Percentiles rank a stretch among this genome's conserved stretches.
Conservation (phyloP, 768 basidiomycete species). For the Lactifluus piperatus region DNA sequence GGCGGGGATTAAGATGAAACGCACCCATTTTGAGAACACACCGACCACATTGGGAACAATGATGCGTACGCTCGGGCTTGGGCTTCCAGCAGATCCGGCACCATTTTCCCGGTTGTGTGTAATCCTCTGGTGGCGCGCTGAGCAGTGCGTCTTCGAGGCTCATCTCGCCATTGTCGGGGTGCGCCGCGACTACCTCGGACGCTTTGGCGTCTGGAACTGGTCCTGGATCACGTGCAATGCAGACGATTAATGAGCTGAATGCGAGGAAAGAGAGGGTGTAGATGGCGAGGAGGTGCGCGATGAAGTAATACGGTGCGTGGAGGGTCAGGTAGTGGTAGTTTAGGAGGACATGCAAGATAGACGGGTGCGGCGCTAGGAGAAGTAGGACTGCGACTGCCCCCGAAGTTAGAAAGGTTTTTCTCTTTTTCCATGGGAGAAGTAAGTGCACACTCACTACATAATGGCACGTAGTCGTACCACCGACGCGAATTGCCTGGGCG, state of each 20-base stretch:
- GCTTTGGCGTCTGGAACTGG: constrained; percentile 31
- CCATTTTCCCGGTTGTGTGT: constrained; percentile 52
- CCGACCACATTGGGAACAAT: constrained; percentile 64
- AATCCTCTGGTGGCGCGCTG: constrained; percentile 35
- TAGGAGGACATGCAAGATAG: constrained; percentile 56
- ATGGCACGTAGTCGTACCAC: constrained; percentile 19
- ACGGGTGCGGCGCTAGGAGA: constrained; percentile 67
- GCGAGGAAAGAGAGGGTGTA: constrained; percentile 63
- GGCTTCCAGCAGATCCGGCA: constrained; percentile 74
- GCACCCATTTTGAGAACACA: constrained; percentile 82
- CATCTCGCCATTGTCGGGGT: constrained; percentile 29
- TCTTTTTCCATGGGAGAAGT: not conserved
- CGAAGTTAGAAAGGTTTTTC: not conserved
- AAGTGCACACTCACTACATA: constrained; percentile 9
- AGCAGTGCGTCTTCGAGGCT: constrained; percentile 56
- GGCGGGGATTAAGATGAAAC: constrained; percentile 20
- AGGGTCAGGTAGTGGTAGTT: constrained; percentile 55
- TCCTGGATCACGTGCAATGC: constrained; percentile 68
- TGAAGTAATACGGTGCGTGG: constrained; percentile 38
- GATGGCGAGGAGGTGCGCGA: constrained; percentile 46
- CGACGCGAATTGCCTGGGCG: constrained; percentile 2
- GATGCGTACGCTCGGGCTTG: constrained; percentile 74
- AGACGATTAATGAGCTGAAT: constrained; percentile 65
- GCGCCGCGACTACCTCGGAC: constrained; percentile 7
- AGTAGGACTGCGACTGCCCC: constrained; percentile 37